phyloP scores from a whole-genome alignment of 305 asterid genomes.

The Galium porrigens region DNA sequence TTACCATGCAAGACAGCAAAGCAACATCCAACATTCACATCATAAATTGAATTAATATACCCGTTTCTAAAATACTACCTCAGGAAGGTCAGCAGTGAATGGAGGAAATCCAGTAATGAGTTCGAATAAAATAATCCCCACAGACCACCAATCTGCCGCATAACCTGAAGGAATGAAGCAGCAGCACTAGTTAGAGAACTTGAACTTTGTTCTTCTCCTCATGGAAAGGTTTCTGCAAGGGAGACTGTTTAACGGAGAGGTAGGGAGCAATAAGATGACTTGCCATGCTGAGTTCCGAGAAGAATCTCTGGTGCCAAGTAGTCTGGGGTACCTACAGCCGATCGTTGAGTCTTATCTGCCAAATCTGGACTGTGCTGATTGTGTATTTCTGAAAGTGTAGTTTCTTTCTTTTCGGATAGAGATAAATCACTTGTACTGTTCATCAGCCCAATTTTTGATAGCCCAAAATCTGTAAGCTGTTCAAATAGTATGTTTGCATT shows the following conservation, averaged over 20 bases:
- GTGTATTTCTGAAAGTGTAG: conserved; percentile 28
- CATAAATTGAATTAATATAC: background rate
- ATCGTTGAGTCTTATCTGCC: conserved; percentile 30
- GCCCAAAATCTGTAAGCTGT: conserved; percentile 96
- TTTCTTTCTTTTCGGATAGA: conserved; percentile 31
- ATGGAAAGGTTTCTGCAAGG: conserved; percentile 8
- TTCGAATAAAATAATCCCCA: conserved; percentile 66
- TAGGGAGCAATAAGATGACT: conserved; percentile 21
- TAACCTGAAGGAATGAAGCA: conserved; percentile 26
- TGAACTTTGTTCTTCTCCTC: background rate
- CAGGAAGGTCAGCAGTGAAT: conserved; percentile 65
- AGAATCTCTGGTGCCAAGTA: conserved; percentile 97
- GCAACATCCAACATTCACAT: background rate
- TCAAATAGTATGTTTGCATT: conserved; percentile 21
- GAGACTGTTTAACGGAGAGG: conserved; percentile 9
- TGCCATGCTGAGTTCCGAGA: conserved; percentile 85
- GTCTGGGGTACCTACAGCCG: conserved; percentile 97
- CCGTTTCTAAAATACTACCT: conserved; percentile 31
- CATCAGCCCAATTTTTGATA: conserved; percentile 90
- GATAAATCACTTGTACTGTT: conserved; percentile 75
- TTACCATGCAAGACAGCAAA: background rate
- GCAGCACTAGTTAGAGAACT: conserved; percentile 12
- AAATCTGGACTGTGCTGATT: conserved; percentile 35
- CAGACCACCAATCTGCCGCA: conserved; percentile 95
- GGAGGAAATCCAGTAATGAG: conserved; percentile 68